Evolutionary conservation across 2,329 filamentous ascomycete genomes (phyloP).

Genomic region (Pestalotiopsis sp.): DNA sequence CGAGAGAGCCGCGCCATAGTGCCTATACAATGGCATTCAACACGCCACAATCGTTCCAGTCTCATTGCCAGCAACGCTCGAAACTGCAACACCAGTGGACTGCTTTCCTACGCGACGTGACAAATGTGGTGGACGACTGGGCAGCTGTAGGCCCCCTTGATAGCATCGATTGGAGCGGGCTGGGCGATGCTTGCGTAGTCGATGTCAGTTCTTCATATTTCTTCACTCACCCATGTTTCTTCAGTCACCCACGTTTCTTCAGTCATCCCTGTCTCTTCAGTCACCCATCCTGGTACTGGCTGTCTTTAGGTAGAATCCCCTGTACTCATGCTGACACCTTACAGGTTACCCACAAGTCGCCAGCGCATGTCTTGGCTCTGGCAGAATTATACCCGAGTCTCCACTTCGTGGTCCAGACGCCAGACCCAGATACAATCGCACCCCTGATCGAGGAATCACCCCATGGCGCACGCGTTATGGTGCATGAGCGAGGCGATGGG

Average conservation of each 20-base stretch:
- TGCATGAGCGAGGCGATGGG: neutral
- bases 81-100: constrained; percentile 6
- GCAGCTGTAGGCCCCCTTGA: neutral
- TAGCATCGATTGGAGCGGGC: neutral
- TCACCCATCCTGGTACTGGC: neutral
- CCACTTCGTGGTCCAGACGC: neutral
- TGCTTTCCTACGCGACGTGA: neutral
- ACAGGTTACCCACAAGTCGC: too few species aligned
- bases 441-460: neutral
- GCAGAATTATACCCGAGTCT: neutral
- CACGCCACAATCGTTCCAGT: neutral
- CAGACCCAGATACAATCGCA: neutral
- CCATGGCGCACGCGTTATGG: neutral
- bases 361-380: too few species aligned
- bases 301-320: too few species aligned
- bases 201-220: neutral
- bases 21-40: neutral
- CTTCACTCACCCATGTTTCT: neutral
- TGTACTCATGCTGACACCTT: neutral
- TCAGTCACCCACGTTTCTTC: neutral
- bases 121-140: neutral
- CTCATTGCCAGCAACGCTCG: neutral
- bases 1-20: neutral
- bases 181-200: constrained; percentile 5
- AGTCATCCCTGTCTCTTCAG: neutral